phyloP scores from a whole-genome alignment of 768 basidiomycete genomes.

The Lentinula aciculospora region DNA sequence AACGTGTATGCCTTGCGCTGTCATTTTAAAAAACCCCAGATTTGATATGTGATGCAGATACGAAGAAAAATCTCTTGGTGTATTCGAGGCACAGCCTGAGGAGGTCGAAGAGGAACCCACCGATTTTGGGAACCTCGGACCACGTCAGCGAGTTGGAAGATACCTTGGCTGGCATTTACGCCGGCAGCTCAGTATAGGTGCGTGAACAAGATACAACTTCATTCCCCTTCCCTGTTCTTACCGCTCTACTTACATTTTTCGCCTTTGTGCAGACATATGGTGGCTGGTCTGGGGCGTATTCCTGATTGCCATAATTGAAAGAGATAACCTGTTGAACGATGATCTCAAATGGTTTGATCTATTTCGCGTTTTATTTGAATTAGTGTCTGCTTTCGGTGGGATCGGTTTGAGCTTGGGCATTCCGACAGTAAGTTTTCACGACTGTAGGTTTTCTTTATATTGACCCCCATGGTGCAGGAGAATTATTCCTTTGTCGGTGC shows the following conservation, averaged over 20 bases:
- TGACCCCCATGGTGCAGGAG: slow-evolving; percentile 25
- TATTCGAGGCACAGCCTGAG: slow-evolving; percentile 49
- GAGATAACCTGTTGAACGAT: slow-evolving; percentile 47
- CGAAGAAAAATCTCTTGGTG: slow-evolving; percentile 67
- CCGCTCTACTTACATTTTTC: not conserved
- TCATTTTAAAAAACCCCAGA: not conserved
- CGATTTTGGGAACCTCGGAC: slow-evolving; percentile 27
- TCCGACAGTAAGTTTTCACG: slow-evolving; percentile 27
- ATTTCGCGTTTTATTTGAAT: slow-evolving; percentile 53
- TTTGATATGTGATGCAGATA: slow-evolving; percentile 30
- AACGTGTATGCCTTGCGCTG: slow-evolving; percentile 39
- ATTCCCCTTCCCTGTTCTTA: not conserved
- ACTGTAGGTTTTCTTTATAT: not conserved
- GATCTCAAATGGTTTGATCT: slow-evolving; percentile 59
- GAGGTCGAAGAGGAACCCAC: slow-evolving; percentile 45
- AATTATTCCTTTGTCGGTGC: slow-evolving; percentile 62
- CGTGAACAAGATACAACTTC: slow-evolving; percentile 14
- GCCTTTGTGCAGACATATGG: slow-evolving; percentile 56
- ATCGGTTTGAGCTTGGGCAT: slow-evolving; percentile 69
- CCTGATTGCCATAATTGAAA: slow-evolving; percentile 67
- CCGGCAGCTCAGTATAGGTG: slow-evolving; percentile 53
- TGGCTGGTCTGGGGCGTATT: slow-evolving; percentile 75
- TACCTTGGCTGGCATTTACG: slow-evolving; percentile 54
- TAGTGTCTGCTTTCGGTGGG: slow-evolving; percentile 63
- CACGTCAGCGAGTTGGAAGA: slow-evolving; percentile 37